Conservation (phyloP, 305 asterid genomes). For the Fraxinus angustifolia region DNA sequence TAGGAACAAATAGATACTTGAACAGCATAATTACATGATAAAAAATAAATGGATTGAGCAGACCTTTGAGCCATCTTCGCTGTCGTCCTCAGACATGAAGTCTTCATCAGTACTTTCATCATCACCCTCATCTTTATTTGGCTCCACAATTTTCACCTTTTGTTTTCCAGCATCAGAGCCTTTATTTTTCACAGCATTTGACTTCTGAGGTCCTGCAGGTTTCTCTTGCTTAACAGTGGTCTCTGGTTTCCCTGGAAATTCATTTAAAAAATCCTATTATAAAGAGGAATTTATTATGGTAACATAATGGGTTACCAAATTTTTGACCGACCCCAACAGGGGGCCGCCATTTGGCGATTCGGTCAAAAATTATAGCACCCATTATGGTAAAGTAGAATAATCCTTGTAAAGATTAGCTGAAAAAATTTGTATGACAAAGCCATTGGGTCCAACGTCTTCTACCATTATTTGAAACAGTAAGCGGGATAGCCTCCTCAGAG, state of each 20-base stretch:
- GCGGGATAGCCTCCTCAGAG: conserved; percentile 58
- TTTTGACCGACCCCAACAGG: no score
- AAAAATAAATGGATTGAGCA: neutral
- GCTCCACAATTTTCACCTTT: conserved; percentile 65
- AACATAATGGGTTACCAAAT: no score
- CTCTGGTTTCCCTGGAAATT: conserved; percentile 40
- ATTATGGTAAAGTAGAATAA: no score
- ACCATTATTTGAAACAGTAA: conserved; percentile 50
- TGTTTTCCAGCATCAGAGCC: conserved; percentile 55
- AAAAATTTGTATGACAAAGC: neutral
- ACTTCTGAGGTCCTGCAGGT: conserved; percentile 43
- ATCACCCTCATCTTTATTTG: conserved; percentile 41
- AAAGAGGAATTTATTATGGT: no score
- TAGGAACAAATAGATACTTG: neutral
- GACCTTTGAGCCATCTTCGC: conserved; percentile 13
- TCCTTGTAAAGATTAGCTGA: neutral
- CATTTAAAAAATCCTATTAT: neutral
- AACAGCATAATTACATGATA: neutral
- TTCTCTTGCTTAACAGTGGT: conserved; percentile 41
- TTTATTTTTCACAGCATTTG: conserved; percentile 39
- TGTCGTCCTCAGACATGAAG: conserved; percentile 37
- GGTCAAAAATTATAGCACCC: no score
- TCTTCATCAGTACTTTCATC: conserved; percentile 46
- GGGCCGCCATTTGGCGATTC: no score
- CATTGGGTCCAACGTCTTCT: neutral